Conservation (phyloP, 1,139 yeast genomes). For the Pichia terricola region DNA sequence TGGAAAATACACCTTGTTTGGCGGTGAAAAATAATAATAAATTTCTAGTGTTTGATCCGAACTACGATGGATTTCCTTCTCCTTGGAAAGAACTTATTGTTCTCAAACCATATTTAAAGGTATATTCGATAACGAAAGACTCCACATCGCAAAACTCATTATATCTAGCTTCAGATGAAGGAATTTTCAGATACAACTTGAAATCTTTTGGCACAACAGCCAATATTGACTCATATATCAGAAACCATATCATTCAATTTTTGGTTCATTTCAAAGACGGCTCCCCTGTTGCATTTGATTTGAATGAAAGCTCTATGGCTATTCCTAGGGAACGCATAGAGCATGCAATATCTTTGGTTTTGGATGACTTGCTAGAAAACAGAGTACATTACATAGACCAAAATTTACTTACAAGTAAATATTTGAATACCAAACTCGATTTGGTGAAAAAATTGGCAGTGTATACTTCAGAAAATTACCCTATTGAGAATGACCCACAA, state of each 20-base stretch:
- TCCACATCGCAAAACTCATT: conserved; percentile 25
- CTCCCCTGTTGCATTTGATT: conserved; percentile 51
- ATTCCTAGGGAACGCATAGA: conserved; percentile 30
- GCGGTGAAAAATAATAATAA: conserved; percentile 3
- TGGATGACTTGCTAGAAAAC: conserved; percentile 40
- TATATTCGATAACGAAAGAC: too few species aligned
- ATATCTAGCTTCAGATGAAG: conserved; percentile 45
- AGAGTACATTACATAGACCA: conserved; percentile 8
- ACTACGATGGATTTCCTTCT: neutral
- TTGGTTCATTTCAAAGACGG: conserved; percentile 44
- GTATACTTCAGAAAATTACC: conserved; percentile 40
- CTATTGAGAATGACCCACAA: conserved; percentile 16
- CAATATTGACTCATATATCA: conserved; percentile 17
- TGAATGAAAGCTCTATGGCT: conserved; percentile 27
- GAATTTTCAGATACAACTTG: conserved; percentile 52
- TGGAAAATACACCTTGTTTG: neutral
- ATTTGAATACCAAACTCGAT: conserved; percentile 33
- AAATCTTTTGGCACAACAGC: conserved; percentile 2
- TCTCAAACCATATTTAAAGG: conserved; percentile 1
- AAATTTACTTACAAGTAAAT: conserved; percentile 31
- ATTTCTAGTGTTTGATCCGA: conserved; percentile 2
- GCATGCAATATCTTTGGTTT: conserved; percentile 39
- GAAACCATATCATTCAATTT: conserved; percentile 75
- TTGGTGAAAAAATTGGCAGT: conserved; percentile 35
- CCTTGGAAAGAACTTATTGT: conserved; percentile 8